Evolutionary conservation across 2,329 filamentous ascomycete species (phyloP), one percentile per base, ranked within the genome.

Genomic region (Didymella sp.): DNA sequence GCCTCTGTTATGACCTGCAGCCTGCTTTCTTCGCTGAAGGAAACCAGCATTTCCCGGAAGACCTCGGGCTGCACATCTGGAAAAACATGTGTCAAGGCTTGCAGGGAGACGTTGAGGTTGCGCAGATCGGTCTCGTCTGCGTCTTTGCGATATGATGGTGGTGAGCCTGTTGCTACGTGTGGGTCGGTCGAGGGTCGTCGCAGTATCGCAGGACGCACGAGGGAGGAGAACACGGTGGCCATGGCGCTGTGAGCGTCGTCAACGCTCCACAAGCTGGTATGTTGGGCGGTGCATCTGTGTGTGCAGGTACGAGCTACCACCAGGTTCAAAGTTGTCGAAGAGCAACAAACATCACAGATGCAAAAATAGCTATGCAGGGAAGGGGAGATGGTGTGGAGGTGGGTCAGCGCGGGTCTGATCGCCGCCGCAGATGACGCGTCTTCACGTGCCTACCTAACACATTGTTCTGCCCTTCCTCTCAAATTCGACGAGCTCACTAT

Each of bases 51-150:
- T 78, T 94, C 90, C 41, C 90, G 85, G 71, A 95, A 91, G 17
- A 93, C 90, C 64, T 93, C 89, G 58, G 90, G 82, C 74, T 92
- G 89, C n/a, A 93, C 81, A 74, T 93, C 86, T 25, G 91, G 91
- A 63, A 95, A 95, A 8, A 93, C 82, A 44, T 85, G 85, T 21
- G 87, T 85, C 40, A 95, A 83, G 12, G 83, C 85, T 58, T 85
- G 84, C 61, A 95, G 85, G 65, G 86, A 84, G 47, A 81, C 80
- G 77, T 94, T 94, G 45, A 94, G 82, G 56, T 89, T 85, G 63
- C 84, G 81, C 22, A 92, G 81, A 66, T 91, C 84, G 35, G 85
- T 83, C 31, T 83, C 78, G 58, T 88, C 85, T n/a, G 60, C 49
- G 27, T 62, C 52, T 41, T 59, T 59, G 17, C 49, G 30, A 35